phyloP scores from a whole-genome alignment of 305 asterid species.

The Petunia hybrid region DNA sequence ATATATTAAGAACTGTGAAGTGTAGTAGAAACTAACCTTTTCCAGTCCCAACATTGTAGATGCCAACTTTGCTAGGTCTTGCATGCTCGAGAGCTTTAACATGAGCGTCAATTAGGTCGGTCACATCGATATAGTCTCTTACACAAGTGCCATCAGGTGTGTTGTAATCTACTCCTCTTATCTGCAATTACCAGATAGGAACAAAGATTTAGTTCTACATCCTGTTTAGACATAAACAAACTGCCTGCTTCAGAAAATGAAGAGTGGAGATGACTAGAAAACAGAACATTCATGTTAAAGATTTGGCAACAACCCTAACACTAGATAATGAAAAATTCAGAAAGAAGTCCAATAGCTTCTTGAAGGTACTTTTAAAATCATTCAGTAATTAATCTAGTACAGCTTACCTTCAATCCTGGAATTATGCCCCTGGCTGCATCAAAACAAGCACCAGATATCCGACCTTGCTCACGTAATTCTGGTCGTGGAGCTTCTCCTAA shows the following conservation, averaged over 20 bases:
- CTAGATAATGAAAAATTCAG: not conserved
- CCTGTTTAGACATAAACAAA: not conserved
- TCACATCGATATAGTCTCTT: slow-evolving; percentile 89
- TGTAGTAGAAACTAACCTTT: slow-evolving; percentile 53
- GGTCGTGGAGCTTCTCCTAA: slow-evolving; percentile 96
- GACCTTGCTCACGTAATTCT: slow-evolving; percentile 88
- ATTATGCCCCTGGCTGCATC: slow-evolving; percentile 97
- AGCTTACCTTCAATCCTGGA: slow-evolving; percentile 76
- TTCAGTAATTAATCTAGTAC: not conserved
- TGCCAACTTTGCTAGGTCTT: slow-evolving; percentile 67
- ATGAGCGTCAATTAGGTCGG: slow-evolving; percentile 85
- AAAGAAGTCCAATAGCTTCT: not conserved
- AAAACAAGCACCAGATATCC: slow-evolving; percentile 95
- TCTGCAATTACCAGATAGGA: slow-evolving; percentile 45
- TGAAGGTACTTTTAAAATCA: not conserved
- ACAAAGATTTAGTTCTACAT: not conserved
- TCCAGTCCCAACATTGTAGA: slow-evolving; percentile 90
- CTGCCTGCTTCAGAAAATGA: not conserved
- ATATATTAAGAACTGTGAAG: not conserved
- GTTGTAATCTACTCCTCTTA: slow-evolving; percentile 80
- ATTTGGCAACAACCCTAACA: not conserved
- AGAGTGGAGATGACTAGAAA: not conserved
- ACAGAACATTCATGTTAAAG: not conserved
- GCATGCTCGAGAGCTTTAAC: slow-evolving; percentile 86
- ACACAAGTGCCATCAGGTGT: slow-evolving; percentile 87